Evolutionary conservation across 345 rosid species (phyloP), one percentile per base, ranked within the genome.

Genomic region (Rhizophora apiculata): DNA sequence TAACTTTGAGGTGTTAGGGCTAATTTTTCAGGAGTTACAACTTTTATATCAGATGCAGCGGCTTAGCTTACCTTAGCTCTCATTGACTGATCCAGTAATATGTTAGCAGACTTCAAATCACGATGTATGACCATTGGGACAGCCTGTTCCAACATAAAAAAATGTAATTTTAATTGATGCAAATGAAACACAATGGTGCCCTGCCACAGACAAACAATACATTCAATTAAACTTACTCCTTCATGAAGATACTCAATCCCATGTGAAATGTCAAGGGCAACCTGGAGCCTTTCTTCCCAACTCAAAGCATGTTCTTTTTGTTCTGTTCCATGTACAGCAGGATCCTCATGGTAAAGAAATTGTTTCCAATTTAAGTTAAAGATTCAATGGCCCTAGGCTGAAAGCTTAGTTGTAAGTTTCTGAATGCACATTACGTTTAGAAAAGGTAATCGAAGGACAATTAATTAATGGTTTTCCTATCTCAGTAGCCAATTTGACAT

Each of bases 241-340:
- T 92, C 97, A 74, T 90, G 97, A 83, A 95, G 97, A 76, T 90
- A 95, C 76, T 95, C 96, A 71, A 95, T 82, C 68, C 96, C 97
- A 74, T 92, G 96, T 64, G 99, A 87, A 79, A 91, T 82, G 79
- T 95, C 97, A 63, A 91, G 88, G 73, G 88, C 92, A 63, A 91
- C 83, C 82, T 91, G 89, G 67, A 92, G 82, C 77, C 96, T 84
- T 74, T 95, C 93, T 65, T 90, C 89, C 99, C 99, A 95, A 43
- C 76, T 80, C 81, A 95, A 77, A 68, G 72, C 70, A n/a, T 39
- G 83, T 15, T 69, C 80, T 43, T 65, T 85, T 72, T 87, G 84
- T 73, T 82, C 96, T 88, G 79, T 63, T 48, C 39, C 67, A 67
- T 8, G 31, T 61, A 68, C 34, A 66, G 51, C 30, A 76, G 51